Evolutionary conservation across 75 land plant genomes (phyloP).

Genomic region (Sequoiadendron giganteum): DNA sequence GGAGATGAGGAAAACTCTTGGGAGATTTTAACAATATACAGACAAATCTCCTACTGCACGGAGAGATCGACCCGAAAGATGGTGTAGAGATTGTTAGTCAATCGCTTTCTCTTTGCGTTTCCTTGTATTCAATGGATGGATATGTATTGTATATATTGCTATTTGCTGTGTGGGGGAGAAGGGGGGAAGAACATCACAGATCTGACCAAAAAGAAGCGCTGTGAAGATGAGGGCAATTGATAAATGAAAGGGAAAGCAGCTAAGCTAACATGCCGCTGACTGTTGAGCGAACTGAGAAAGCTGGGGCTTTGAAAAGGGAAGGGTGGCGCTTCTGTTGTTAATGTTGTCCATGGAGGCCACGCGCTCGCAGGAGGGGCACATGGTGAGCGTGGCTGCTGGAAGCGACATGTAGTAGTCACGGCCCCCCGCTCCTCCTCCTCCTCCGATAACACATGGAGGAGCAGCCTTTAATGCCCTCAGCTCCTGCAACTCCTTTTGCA

Average conservation of each 20-base stretch:
- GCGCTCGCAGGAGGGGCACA: slow-evolving; percentile 91
- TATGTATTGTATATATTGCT: not conserved
- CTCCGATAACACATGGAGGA: slow-evolving; percentile 17
- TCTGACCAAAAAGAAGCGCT: not conserved
- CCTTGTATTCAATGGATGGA: not conserved
- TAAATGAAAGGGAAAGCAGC: not conserved
- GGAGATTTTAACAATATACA: not conserved
- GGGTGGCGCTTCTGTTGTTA: slow-evolving; percentile 3
- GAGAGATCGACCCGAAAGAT: not conserved
- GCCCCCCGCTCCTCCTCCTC: slow-evolving; percentile 23
- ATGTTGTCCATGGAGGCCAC: slow-evolving; percentile 47
- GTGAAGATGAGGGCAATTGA: not conserved
- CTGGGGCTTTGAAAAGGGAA: slow-evolving; percentile 10
- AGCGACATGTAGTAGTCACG: slow-evolving; percentile 68
- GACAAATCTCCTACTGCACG: not conserved
- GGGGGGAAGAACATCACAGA: not conserved
- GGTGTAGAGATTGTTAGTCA: not conserved
- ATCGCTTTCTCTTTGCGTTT: not conserved
- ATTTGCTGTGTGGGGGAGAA: not conserved
- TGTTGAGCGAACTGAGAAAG: slow-evolving; percentile 10
- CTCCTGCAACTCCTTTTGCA: slow-evolving; percentile 88
- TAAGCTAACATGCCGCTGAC: not conserved
- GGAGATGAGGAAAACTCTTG: not conserved
- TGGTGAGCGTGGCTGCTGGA: slow-evolving; percentile 89
- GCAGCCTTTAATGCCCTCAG: slow-evolving; percentile 70